phyloP scores from a whole-genome alignment of 2,329 filamentous ascomycete species.

The Ramichloridium luteum region DNA sequence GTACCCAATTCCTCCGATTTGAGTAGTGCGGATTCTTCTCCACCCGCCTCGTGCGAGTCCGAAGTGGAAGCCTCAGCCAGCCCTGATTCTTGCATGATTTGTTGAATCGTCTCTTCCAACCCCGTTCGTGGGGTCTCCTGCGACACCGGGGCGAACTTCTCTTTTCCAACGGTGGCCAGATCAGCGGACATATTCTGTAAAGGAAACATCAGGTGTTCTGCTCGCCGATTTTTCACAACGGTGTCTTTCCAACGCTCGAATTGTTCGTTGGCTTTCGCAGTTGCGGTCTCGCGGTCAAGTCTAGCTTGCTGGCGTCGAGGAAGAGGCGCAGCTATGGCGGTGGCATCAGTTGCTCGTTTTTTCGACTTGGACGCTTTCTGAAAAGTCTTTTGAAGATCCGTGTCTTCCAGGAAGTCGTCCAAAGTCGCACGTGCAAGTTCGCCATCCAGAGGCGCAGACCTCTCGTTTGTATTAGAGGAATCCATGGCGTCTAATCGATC shows the following conservation, averaged over 20 bases:
- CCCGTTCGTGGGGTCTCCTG: constrained; percentile 58
- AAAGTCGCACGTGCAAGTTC: constrained; percentile 36
- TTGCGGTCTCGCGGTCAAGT: constrained; percentile 69
- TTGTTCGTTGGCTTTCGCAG: constrained; percentile 83
- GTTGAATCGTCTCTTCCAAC: constrained; percentile 73
- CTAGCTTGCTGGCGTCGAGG: constrained; percentile 77
- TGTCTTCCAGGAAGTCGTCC: constrained; percentile 50
- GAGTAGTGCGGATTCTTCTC: constrained; percentile 50
- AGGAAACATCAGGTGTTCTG: constrained; percentile 83
- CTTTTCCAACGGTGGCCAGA: constrained; percentile 46
- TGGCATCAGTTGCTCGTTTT: constrained; percentile 28
- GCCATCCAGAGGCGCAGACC: constrained; percentile 14
- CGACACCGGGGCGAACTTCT: constrained; percentile 49
- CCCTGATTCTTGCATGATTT: constrained; percentile 82
- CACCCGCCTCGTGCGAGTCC: constrained; percentile 42
- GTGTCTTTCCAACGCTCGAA: constrained; percentile 87
- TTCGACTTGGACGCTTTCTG: constrained; percentile 45
- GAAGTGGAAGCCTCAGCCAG: constrained; percentile 39
- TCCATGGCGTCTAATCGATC: constrained; percentile 39
- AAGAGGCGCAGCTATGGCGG: constrained; percentile 59
- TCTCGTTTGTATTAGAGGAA: constrained; percentile 4
- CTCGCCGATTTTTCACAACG: constrained; percentile 82
- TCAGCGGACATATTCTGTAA: constrained; percentile 54
- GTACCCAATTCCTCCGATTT: constrained; percentile 58
- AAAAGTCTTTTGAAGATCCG: constrained; percentile 59